A percentile compares a stretch with the other conserved stretches of the same genome.
Evolutionary conservation across 148 eudicot species (phyloP).

Genomic region (Linanthus parryae): DNA sequence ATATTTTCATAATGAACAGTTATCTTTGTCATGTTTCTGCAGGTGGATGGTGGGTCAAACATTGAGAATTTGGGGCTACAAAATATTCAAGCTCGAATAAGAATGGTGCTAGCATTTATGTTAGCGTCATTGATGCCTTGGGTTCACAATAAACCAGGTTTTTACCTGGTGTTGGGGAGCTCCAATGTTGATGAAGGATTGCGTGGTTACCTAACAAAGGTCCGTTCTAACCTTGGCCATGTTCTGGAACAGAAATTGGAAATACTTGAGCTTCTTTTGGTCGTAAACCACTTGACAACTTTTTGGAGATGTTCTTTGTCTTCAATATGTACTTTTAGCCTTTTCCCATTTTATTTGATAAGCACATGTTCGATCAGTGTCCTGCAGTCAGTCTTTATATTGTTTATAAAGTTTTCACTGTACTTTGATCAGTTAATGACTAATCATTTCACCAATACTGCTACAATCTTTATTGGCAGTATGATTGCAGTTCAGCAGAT

Average conservation of each 20-base stretch:
- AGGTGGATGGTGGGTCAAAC: conserved; percentile 97
- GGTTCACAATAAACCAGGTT: conserved; percentile 91
- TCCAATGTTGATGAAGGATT: conserved; percentile 97
- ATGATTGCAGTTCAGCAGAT: conserved; percentile 98
- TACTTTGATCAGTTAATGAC: no score
- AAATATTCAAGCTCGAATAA: conserved; percentile 94
- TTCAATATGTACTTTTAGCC: no score
- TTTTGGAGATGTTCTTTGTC: no score
- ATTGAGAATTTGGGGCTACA: conserved; percentile 87
- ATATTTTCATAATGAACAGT: no score
- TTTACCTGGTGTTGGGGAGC: conserved; percentile 91
- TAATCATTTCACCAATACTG: no score
- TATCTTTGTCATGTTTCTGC: conserved; percentile 16
- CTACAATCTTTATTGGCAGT: conserved; percentile 33
- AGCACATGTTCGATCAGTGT: no score
- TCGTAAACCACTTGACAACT: no score
- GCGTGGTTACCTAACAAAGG: conserved; percentile 98
- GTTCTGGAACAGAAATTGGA: background rate
- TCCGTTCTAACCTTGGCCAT: conserved; percentile 7
- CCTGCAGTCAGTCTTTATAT: background rate
- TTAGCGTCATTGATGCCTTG: conserved; percentile 94
- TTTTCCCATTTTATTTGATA: no score
- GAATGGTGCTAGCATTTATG: conserved; percentile 98
- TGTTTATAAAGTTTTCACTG: no score
- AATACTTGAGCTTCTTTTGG: background rate